phyloP scores from a whole-genome alignment of 176 grass and related monocot species.

The Hordeum vulgare region DNA sequence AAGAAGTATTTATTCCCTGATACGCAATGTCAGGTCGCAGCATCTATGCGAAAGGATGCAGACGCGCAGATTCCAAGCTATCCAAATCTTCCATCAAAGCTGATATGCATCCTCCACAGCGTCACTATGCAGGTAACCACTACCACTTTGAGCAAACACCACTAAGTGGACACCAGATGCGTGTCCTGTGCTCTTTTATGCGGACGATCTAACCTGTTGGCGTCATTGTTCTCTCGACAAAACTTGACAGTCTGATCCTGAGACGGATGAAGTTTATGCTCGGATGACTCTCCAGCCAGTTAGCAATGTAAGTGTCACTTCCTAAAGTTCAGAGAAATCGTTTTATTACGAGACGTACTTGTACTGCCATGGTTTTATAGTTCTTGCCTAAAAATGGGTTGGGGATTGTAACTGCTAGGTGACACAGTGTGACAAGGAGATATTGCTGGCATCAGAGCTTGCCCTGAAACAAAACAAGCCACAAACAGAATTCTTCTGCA shows the following conservation, averaged over 20 bases:
- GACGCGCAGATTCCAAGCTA: conserved; percentile 65
- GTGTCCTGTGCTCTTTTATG: not conserved
- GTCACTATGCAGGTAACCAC: conserved; percentile 61
- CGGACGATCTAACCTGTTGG: not conserved
- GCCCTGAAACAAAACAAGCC: conserved; percentile 48
- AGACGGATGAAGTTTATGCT: conserved; percentile 83
- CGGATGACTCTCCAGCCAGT: conserved; percentile 72
- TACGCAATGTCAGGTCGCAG: conserved; percentile 58
- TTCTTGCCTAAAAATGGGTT: not conserved
- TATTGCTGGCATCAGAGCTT: conserved; percentile 49
- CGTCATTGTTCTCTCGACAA: not conserved
- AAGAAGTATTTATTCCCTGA: conserved; percentile 22
- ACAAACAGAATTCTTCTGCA: conserved; percentile 76
- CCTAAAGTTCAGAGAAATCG: conserved; percentile 15
- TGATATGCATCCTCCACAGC: conserved; percentile 65
- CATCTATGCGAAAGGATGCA: conserved; percentile 72
- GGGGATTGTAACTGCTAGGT: conserved; percentile 29
- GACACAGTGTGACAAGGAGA: conserved; percentile 57
- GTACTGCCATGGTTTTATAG: conserved; percentile 17
- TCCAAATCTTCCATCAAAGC: conserved; percentile 69
- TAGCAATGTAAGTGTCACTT: conserved; percentile 54
- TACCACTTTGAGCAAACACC: not conserved
- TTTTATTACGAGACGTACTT: conserved; percentile 4
- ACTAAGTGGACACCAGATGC: not conserved
- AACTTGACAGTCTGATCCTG: conserved; percentile 60